These are phyloP conservation scores for Neonectria faginata DNA, from an alignment of 2,329 filamentous ascomycete genomes.

Conservation along the genomic window DNA sequence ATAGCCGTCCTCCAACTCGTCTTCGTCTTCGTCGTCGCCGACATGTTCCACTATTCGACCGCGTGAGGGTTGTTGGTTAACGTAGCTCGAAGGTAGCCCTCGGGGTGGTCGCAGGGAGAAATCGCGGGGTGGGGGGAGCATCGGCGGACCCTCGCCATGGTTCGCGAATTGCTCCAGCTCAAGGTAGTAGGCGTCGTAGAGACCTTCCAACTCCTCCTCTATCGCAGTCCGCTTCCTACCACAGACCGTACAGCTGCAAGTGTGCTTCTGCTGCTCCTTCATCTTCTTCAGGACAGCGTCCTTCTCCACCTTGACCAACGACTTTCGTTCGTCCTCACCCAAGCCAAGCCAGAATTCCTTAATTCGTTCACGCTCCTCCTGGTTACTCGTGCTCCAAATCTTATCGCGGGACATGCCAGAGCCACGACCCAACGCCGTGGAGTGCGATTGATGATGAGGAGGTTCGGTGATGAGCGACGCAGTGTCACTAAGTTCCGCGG, in stretches of 20 bases:
- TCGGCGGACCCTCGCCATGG: conserved; percentile 75
- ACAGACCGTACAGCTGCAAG: conserved; percentile 97
- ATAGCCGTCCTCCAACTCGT: conserved; percentile 63
- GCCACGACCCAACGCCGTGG: conserved; percentile 50
- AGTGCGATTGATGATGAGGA: conserved; percentile 36
- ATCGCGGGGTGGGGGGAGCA: conserved; percentile 65
- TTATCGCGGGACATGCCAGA: conserved; percentile 77
- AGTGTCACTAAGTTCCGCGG: conserved; percentile 35
- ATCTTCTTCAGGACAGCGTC: conserved; percentile 98
- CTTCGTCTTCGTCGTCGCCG: conserved; percentile 67
- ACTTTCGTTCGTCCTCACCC: conserved; percentile 93
- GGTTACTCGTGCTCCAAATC: conserved; percentile 97
- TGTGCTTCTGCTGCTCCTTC: conserved; percentile 99
- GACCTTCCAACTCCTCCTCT: conserved; percentile 95
- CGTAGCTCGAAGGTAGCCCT: conserved; percentile 68
- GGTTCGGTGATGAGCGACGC: conserved; percentile 37
- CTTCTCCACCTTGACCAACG: conserved; percentile 97
- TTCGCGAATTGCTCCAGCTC: conserved; percentile 98
- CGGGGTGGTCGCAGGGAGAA: conserved; percentile 70
- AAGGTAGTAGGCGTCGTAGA: conserved; percentile 98
- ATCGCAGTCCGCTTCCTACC: conserved; percentile 96
- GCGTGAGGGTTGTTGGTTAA: conserved; percentile 76
- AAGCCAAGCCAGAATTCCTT: conserved; percentile 98
- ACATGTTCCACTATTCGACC: conserved; percentile 79
- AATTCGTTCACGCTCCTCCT: conserved; percentile 95